Conservation (phyloP, 106 monocot genomes). For the Dendrobium officinale region DNA sequence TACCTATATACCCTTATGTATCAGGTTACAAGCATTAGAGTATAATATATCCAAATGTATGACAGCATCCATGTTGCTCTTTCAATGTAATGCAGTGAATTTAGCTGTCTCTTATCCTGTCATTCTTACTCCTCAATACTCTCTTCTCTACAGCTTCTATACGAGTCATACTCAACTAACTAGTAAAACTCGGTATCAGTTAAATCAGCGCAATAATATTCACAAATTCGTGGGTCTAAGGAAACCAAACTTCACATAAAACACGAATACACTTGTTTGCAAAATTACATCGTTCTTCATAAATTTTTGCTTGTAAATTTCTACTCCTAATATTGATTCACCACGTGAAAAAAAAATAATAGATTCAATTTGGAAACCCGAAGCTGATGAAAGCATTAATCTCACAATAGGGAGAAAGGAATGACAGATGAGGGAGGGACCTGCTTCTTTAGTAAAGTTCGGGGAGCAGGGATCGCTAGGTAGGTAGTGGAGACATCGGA, state of each 20-base stretch:
- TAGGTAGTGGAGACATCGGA: slow-evolving; percentile 35
- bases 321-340: neutral
- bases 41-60: too few species aligned
- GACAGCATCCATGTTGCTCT: too few species aligned
- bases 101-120: too few species aligned
- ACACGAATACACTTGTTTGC: neutral
- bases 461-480: slow-evolving; percentile 28
- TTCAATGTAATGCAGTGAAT: too few species aligned
- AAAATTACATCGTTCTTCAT: neutral
- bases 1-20: too few species aligned
- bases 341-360: neutral
- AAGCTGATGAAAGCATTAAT: neutral
- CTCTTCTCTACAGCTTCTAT: too few species aligned
- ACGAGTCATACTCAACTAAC: neutral
- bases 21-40: too few species aligned
- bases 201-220: neutral
- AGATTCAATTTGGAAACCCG: neutral
- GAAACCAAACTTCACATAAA: neutral
- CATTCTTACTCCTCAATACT: too few species aligned
- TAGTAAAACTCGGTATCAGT: neutral
- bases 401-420: neutral
- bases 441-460: slow-evolving; percentile 45
- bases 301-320: neutral
- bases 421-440: neutral
- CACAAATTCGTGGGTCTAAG: neutral